Evolutionary conservation across 306 rosid species (phyloP).

Genomic region (Trifolium repens): DNA sequence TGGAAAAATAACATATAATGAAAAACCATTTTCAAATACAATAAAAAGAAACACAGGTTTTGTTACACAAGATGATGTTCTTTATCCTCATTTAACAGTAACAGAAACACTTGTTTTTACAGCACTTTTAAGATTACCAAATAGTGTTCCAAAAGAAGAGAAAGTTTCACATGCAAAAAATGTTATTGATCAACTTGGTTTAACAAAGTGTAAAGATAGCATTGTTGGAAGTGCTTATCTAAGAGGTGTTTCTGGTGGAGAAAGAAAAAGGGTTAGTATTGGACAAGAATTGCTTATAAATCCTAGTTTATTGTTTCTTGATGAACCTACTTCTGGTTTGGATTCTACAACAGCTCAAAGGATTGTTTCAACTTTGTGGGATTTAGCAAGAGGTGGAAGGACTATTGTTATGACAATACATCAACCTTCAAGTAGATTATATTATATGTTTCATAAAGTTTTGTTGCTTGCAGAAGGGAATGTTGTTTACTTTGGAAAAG

Average conservation of each 20-base stretch:
- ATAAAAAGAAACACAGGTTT: constrained; percentile 69
- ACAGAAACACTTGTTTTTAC: constrained; percentile 73
- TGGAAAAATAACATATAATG: constrained; percentile 52
- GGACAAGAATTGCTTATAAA: constrained; percentile 80
- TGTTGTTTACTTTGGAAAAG: constrained; percentile 68
- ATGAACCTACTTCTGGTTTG: constrained; percentile 83
- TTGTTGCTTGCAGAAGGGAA: constrained; percentile 67
- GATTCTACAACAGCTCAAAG: constrained; percentile 79
- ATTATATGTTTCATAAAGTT: constrained; percentile 76
- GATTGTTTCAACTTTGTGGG: constrained; percentile 67
- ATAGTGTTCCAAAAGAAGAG: constrained; percentile 45
- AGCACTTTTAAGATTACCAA: constrained; percentile 71
- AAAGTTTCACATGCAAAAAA: constrained; percentile 51
- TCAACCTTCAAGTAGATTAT: constrained; percentile 78
- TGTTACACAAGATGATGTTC: constrained; percentile 79
- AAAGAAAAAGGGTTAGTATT: constrained; percentile 82
- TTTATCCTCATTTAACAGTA: constrained; percentile 69
- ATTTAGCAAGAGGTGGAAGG: constrained; percentile 65
- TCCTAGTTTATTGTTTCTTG: constrained; percentile 73
- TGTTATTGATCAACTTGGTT: constrained; percentile 63
- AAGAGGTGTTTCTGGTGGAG: constrained; percentile 86
- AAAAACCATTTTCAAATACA: constrained; percentile 50
- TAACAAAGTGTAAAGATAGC: constrained; percentile 63
- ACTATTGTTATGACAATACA: constrained; percentile 80
- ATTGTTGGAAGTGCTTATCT: constrained; percentile 47